Base-by-base conservation (phyloP, 1,284 basidiomycete species). In the Ganoderma sinense region DNA sequence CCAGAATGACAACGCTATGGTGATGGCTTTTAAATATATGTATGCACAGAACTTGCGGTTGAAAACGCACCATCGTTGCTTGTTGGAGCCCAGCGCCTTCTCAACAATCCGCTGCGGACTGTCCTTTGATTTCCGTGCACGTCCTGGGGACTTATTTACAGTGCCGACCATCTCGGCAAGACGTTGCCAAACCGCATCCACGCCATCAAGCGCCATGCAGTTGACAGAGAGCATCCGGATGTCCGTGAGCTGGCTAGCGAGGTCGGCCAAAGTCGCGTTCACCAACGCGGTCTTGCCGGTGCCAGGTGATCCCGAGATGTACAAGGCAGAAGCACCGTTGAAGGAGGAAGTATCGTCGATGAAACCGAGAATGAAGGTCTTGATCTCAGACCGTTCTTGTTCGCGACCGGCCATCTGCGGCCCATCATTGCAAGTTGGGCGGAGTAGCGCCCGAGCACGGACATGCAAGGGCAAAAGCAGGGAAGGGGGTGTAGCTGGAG, bases 231-330 rank as follows among this genome's bases (percentile, higher is more conserved):
- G 76, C 20, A 91, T 80, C 67, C 84, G 86, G 56, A 87, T 78
- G 29, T 82, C 75, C 31, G 84, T 75, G 13, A 80, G 67, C 23
- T 82, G 78, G 29, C 85, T 70, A 4, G 81, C 79, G 43, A 84
- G 69, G 1, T 75, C 74, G 6, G 74, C 80, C 33, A 95, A 78
- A 60, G 94, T 81, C 5, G 87, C 83, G 75, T 91, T 92, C 41
- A 95, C 88, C 11, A 95, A 83, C 0, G 93, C 94, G 1, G 94
- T 95, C 82, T 95, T 95, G 36, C 93, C 94, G 6, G 92, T 93
- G 0, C 93, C 94, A 18, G 94, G 93, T 0, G 91, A 85, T 39
- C 93, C 93, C 20, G 93, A 94, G 64, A 95, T 89, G 78, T 94
- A 95, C 65, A 95, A 83, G 39, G 86, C 84, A 18, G 84, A 83